Conservation (phyloP, 139 green algal genomes). For the Micractinium sp. region DNA sequence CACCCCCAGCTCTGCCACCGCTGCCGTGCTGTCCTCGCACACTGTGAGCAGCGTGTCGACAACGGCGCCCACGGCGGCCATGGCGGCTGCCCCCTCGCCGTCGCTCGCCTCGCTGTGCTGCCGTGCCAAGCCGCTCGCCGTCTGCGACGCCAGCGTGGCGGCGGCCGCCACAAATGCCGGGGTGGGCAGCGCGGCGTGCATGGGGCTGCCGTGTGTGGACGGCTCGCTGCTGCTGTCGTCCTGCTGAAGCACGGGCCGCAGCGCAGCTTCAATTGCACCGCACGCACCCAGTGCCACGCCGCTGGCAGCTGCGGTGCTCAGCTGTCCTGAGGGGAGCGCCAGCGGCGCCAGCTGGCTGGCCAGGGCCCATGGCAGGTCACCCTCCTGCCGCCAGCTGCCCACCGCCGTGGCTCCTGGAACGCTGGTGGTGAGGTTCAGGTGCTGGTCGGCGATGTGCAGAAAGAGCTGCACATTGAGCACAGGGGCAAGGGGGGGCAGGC, state of each 20-base stretch:
- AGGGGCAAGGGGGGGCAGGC: neutral
- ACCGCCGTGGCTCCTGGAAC: neutral
- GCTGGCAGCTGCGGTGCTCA: neutral
- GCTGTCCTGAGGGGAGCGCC: neutral
- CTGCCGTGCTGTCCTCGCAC: constrained; percentile 20
- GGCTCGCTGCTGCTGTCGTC: constrained; percentile 13
- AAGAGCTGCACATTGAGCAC: constrained; percentile 4
- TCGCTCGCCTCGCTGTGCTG: neutral
- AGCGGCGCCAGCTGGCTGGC: constrained; percentile 21
- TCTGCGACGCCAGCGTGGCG: constrained; percentile 5
- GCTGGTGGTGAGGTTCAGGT: neutral
- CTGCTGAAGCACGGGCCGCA: constrained; percentile 25
- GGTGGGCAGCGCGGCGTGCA: constrained; percentile 12
- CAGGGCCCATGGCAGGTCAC: constrained; percentile 9
- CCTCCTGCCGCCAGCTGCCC: neutral
- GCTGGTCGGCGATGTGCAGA: constrained; percentile 10
- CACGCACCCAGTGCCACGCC: constrained; percentile 8
- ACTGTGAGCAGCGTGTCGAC: constrained; percentile 14
- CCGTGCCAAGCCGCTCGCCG: constrained; percentile 11
- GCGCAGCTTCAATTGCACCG: neutral
- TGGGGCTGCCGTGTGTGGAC: neutral
- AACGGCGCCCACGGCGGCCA: neutral
- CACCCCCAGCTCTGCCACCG: constrained; percentile 20
- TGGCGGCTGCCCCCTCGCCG: neutral
- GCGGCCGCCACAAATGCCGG: neutral